These are phyloP conservation scores for Geotrichum restrictum DNA, from an alignment of 1,139 yeast genomes.

Conservation along the genomic window DNA sequence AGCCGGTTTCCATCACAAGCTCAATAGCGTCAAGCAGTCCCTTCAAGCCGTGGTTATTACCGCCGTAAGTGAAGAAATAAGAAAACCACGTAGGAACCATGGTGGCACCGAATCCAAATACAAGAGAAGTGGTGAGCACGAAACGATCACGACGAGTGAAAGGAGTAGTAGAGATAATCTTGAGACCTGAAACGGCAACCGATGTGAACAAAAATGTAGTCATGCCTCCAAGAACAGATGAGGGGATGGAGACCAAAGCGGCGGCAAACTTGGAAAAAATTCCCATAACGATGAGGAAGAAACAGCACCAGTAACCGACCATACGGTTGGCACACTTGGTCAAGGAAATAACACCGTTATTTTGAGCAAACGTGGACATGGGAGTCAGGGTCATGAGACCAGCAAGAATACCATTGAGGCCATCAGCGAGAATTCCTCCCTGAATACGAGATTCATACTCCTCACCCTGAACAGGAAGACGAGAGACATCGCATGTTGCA, in stretches of 20 bases:
- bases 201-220: slow-evolving; percentile 83
- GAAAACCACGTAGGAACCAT: slow-evolving; percentile 75
- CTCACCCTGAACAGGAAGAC: slow-evolving; percentile 76
- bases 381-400: slow-evolving; percentile 69
- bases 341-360: slow-evolving; percentile 86
- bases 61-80: slow-evolving; percentile 69
- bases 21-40: slow-evolving; percentile 80
- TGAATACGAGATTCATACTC: slow-evolving; percentile 78
- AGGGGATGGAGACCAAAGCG: slow-evolving; percentile 79
- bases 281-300: slow-evolving; percentile 79
- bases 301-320: slow-evolving; percentile 88
- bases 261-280: slow-evolving; percentile 86
- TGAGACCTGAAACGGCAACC: slow-evolving; percentile 84
- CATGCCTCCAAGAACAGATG: slow-evolving; percentile 87
- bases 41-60: slow-evolving; percentile 55
- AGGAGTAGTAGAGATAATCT: slow-evolving; percentile 68
- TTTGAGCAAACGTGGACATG: slow-evolving; percentile 89
- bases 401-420: slow-evolving; percentile 63
- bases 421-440: slow-evolving; percentile 87
- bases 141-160: slow-evolving; percentile 87
- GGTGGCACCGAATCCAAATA: slow-evolving; percentile 76
- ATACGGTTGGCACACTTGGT: slow-evolving; percentile 84
- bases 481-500: slow-evolving; percentile 85
- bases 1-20: slow-evolving; percentile 82
- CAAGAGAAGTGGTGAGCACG: slow-evolving; percentile 66